These are phyloP conservation scores for Coemansia sp. DNA, from an alignment of 192 early-diverging fungal genomes.

Conservation along the genomic window DNA sequence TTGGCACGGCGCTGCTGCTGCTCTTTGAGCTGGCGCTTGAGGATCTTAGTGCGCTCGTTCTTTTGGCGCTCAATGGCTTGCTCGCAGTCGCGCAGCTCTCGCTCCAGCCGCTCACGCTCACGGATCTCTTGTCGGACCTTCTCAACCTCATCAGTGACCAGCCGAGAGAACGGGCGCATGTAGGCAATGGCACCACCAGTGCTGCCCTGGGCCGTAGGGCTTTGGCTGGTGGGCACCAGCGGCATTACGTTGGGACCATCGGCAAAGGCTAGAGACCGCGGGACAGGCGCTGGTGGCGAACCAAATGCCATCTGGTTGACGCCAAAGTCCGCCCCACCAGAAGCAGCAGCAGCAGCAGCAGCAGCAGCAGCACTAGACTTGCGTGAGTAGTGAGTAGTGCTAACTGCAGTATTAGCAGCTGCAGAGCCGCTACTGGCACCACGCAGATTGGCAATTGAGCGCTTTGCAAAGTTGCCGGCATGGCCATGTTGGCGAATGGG, in stretches of 20 bases:
- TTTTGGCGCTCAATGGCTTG: constrained; percentile 49
- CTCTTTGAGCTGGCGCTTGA: constrained; percentile 57
- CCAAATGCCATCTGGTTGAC: constrained; percentile 24
- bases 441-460: constrained; percentile 50
- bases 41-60: constrained; percentile 53
- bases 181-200: constrained; percentile 6
- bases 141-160: constrained; percentile 63
- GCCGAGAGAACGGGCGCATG: constrained; percentile 38
- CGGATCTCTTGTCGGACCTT: constrained; percentile 65
- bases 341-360: not conserved
- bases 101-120: constrained; percentile 64
- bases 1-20: constrained; percentile 56
- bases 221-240: not conserved
- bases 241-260: constrained; percentile 21
- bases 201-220: not conserved
- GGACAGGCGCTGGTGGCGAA: constrained; percentile 45
- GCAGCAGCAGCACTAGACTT: constrained; percentile 11
- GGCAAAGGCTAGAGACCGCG: constrained; percentile 34
- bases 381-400: constrained; percentile 15
- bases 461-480: constrained; percentile 43
- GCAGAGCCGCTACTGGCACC: not conserved
- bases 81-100: constrained; percentile 59
- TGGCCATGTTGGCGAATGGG: constrained; percentile 25
- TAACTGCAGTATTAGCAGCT: not conserved
- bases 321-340: constrained; percentile 5